These are phyloP conservation scores for Saprolegnia parasitica DNA, from an alignment of 352 stramenopile species.

Conservation along the genomic window DNA sequence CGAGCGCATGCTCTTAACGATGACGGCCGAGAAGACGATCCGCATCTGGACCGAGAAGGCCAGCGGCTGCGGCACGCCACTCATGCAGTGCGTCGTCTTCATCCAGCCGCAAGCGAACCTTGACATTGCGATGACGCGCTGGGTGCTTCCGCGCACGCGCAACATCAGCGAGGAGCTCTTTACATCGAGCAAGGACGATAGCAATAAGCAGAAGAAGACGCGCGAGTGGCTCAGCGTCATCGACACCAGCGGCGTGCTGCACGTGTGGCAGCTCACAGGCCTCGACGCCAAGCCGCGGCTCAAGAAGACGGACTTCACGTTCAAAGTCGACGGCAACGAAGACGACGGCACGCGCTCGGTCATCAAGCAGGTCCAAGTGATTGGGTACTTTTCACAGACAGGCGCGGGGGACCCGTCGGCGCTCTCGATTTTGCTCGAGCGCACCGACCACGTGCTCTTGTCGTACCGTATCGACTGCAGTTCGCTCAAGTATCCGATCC, in stretches of 20 bases:
- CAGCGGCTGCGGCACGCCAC: conserved; percentile 17
- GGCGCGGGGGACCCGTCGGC: conserved; percentile 63
- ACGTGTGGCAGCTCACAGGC: conserved; percentile 58
- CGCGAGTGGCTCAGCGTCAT: conserved; percentile 75
- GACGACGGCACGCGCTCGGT: conserved; percentile 38
- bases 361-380: conserved; percentile 61
- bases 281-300: conserved; percentile 36
- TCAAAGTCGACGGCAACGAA: conserved; percentile 64
- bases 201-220: conserved; percentile 40
- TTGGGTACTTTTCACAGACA: conserved; percentile 78
- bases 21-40: conserved; percentile 44
- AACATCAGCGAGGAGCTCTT: conserved; percentile 81
- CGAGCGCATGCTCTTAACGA: conserved; percentile 67
- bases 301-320: conserved; percentile 54
- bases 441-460: conserved; percentile 66
- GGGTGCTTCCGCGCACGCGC: conserved; percentile 73
- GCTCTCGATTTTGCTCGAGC: conserved; percentile 71
- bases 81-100: conserved; percentile 45
- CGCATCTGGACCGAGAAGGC: conserved; percentile 60
- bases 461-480: conserved; percentile 61
- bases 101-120: conserved; percentile 39
- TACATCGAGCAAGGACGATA: not conserved
- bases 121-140: conserved; percentile 59
- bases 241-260: conserved; percentile 54
- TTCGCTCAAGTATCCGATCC: conserved; percentile 34